phyloP scores from a whole-genome alignment of 352 stramenopile species.

The Globisporangium sylvaticum region DNA sequence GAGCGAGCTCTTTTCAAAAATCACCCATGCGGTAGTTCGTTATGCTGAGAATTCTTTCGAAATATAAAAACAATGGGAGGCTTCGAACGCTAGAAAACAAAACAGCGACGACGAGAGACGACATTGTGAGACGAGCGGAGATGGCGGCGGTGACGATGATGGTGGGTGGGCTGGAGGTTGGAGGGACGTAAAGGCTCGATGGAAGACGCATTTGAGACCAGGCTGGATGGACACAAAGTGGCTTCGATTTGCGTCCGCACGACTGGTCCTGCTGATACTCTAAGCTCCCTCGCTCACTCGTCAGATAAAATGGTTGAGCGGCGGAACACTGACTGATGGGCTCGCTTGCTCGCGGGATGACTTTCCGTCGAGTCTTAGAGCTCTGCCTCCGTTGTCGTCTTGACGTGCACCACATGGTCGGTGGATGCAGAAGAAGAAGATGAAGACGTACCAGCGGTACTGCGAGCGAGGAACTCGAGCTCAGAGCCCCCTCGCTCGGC shows the following conservation, averaged over 20 bases:
- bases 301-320: not conserved
- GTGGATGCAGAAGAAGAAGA: not conserved
- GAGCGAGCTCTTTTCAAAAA: not conserved
- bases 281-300: not conserved
- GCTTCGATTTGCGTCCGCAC: not conserved
- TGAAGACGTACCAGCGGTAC: not conserved
- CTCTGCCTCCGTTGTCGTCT: not conserved
- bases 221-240: not conserved
- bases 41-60: not conserved
- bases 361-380: slow-evolving; percentile 2
- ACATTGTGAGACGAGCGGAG: not conserved
- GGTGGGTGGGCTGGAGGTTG: not conserved
- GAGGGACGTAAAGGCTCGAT: not conserved
- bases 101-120: not conserved
- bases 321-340: not conserved
- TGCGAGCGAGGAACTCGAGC: not conserved
- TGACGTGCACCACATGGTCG: slow-evolving; percentile 7
- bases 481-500: not conserved
- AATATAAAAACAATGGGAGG: not conserved
- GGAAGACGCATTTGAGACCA: not conserved
- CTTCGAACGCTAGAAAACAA: not conserved
- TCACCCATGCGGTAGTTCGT: not conserved
- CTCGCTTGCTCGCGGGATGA: not conserved
- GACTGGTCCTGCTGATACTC: not conserved
- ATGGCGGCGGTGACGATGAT: not conserved